phyloP scores from a whole-genome alignment of 2,329 filamentous ascomycete species.

The Phyllosticta ampelicida region DNA sequence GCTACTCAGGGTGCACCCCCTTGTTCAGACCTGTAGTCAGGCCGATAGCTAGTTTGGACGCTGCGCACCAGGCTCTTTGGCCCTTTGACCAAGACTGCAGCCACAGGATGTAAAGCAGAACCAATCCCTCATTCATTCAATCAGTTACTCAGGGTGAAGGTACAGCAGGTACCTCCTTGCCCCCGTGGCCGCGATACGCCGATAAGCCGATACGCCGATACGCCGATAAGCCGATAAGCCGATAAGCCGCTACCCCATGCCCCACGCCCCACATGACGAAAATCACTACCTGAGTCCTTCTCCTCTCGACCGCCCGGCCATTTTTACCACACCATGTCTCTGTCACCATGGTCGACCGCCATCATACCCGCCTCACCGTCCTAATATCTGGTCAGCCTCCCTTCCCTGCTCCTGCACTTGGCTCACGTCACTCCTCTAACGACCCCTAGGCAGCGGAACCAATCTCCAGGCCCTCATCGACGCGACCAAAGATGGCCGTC shows the following conservation, averaged over 20 bases:
- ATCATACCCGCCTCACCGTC: constrained; percentile 41
- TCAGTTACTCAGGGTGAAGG: no score
- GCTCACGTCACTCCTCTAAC: constrained; percentile 38
- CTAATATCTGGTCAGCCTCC: constrained; percentile 34
- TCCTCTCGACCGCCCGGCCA: not conserved
- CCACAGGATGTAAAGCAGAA: no score
- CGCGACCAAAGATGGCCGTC: constrained; percentile 35
- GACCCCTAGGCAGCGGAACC: constrained; percentile 47
- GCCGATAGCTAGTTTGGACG: no score
- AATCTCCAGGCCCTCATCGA: constrained; percentile 72
- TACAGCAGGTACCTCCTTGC: no score
- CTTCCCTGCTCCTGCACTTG: not conserved
- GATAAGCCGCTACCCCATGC: not conserved
- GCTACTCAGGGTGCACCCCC: no score
- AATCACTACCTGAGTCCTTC: not conserved
- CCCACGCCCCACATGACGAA: not conserved
- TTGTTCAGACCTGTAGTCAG: no score
- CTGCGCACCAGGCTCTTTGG: no score
- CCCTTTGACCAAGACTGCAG: no score
- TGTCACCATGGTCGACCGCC: constrained; percentile 6
- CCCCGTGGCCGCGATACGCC: not conserved
- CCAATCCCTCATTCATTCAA: no score
- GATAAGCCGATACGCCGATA: not conserved
- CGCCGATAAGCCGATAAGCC: not conserved
- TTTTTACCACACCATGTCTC: not conserved